Conservation (phyloP, 768 basidiomycete species). For the Panellus pusillus region DNA sequence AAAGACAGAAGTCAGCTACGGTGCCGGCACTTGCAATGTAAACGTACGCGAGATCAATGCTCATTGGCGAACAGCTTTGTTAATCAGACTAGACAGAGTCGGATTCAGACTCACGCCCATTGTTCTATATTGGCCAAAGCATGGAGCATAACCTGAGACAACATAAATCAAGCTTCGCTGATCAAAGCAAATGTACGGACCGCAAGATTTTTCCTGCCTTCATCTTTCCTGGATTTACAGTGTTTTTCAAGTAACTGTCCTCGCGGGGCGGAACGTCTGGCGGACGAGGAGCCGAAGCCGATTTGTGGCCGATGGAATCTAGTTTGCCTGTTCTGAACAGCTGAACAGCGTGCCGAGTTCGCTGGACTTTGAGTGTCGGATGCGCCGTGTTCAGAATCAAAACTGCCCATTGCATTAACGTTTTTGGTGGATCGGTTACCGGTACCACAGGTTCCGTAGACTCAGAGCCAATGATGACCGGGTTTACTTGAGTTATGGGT, state of each 20-base stretch:
- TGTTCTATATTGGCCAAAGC: constrained; percentile 85
- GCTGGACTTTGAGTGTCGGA: constrained; percentile 67
- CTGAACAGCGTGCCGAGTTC: constrained; percentile 68
- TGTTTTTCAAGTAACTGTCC: constrained; percentile 46
- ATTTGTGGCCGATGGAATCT: constrained; percentile 61
- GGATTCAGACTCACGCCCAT: constrained; percentile 63
- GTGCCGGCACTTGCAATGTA: neutral
- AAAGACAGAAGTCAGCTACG: neutral
- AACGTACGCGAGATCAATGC: constrained; percentile 73
- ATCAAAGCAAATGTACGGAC: constrained; percentile 16
- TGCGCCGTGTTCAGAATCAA: constrained; percentile 74
- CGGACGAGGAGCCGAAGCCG: constrained; percentile 46
- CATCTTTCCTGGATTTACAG: constrained; percentile 60
- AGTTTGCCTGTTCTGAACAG: constrained; percentile 71
- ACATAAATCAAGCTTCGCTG: neutral
- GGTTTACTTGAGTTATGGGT: constrained; percentile 19
- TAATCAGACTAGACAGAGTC: neutral
- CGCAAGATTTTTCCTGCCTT: constrained; percentile 61
- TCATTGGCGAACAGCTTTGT: constrained; percentile 24
- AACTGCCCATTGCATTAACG: constrained; percentile 77
- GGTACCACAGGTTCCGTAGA: constrained; percentile 53
- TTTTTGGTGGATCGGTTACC: constrained; percentile 49
- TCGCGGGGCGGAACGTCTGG: constrained; percentile 68
- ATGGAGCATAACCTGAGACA: constrained; percentile 59
- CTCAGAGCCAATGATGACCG: constrained; percentile 7